Conservation (phyloP, 768 basidiomycete species). For the Gymnopilus dilepis region DNA sequence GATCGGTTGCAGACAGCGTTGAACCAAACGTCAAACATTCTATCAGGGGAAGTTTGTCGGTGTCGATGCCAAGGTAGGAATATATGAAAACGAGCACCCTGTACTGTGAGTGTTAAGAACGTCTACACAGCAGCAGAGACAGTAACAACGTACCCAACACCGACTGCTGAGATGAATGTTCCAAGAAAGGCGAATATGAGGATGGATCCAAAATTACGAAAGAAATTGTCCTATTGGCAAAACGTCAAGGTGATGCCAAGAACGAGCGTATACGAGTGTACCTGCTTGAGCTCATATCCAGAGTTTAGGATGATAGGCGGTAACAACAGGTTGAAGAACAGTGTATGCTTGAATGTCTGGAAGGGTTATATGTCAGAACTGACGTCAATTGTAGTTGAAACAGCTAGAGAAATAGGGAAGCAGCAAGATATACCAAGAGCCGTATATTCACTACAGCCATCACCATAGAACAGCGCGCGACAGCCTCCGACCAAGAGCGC, state of each 20-base stretch:
- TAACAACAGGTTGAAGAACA: constrained; percentile 97
- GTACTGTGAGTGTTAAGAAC: constrained; percentile 54
- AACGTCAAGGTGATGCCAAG: constrained; percentile 9
- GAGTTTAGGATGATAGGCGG: constrained; percentile 98
- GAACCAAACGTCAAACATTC: constrained; percentile 98
- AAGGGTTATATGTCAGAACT: constrained; percentile 10
- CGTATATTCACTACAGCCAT: no score
- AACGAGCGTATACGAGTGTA: constrained; percentile 34
- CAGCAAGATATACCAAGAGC: background rate
- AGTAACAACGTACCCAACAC: constrained; percentile 80
- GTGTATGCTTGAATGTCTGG: constrained; percentile 94
- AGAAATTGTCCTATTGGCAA: constrained; percentile 93
- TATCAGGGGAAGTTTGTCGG: constrained; percentile 80
- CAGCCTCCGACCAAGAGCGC: background rate
- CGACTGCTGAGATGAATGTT: constrained; percentile 95
- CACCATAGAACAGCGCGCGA: background rate
- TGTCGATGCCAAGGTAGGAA: constrained; percentile 91
- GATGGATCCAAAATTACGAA: constrained; percentile 97
- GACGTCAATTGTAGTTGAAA: constrained; percentile 6
- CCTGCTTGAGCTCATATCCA: constrained; percentile 97
- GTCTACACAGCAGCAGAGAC: background rate
- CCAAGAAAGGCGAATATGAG: constrained; percentile 92
- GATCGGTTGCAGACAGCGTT: constrained; percentile 96
- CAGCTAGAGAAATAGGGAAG: background rate
- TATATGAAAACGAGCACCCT: constrained; percentile 95